These are phyloP conservation scores for Luvunga scandens DNA, from an alignment of 345 rosid genomes.

Conservation along the genomic window DNA sequence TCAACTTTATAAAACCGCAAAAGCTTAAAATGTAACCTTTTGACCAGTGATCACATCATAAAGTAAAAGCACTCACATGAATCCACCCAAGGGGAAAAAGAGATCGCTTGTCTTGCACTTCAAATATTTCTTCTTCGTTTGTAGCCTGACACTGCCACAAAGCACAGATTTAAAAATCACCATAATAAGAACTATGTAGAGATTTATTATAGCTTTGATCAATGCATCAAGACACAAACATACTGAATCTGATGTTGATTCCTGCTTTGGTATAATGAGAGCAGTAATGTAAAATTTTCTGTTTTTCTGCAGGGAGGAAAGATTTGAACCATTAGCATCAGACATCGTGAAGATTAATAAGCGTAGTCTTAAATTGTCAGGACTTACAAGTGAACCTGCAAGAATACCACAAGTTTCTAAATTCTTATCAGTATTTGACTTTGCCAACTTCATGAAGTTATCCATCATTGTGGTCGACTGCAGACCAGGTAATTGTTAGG, in stretches of 20 bases:
- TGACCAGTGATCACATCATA: slow-evolving; percentile 1
- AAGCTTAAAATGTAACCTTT: not conserved
- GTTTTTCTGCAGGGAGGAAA: slow-evolving; percentile 60
- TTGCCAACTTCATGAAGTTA: slow-evolving; percentile 89
- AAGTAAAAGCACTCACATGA: slow-evolving; percentile 65
- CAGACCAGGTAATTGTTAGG: slow-evolving; percentile 24
- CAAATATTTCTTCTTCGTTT: slow-evolving; percentile 98
- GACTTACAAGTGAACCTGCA: slow-evolving; percentile 92
- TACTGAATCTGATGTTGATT: slow-evolving; percentile 92
- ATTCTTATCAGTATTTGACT: slow-evolving; percentile 76
- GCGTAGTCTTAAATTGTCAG: slow-evolving; percentile 10
- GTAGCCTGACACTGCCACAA: slow-evolving; percentile 80
- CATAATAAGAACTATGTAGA: not conserved
- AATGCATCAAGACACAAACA: slow-evolving; percentile 20
- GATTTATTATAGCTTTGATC: slow-evolving; percentile 3
- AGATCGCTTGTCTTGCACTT: slow-evolving; percentile 88
- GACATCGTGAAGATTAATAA: not conserved
- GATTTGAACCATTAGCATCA: slow-evolving; percentile 22
- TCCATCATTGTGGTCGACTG: slow-evolving; percentile 96
- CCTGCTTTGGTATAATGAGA: slow-evolving; percentile 96
- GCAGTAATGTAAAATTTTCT: slow-evolving; percentile 83
- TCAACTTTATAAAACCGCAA: not conserved
- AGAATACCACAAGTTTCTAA: slow-evolving; percentile 98
- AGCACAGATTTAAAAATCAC: not conserved
- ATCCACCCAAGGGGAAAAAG: slow-evolving; percentile 99